A percentile compares a stretch with the other conserved stretches of the same genome.
phyloP scores from a whole-genome alignment of 495 filamentous ascomycete genomes.

The Cenococcum geophilum region DNA sequence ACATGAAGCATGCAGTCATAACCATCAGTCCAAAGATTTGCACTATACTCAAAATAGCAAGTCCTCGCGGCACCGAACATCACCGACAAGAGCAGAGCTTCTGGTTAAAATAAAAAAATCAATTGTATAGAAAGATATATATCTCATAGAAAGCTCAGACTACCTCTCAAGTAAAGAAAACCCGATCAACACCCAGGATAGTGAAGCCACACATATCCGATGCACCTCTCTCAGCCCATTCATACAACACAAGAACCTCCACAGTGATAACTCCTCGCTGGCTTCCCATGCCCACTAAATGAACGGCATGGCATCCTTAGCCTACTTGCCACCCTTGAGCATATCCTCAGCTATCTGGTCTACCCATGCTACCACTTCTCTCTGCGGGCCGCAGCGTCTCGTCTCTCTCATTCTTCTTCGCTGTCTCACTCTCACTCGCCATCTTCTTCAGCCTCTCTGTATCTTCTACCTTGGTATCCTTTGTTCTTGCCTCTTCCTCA shows the following conservation, averaged over 20 bases:
- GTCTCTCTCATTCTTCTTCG: constrained; percentile 33
- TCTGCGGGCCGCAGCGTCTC: constrained; percentile 35
- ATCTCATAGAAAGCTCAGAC: neutral
- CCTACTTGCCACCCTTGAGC: constrained; percentile 32
- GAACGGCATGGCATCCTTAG: neutral
- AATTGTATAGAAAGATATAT: neutral
- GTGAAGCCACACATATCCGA: neutral
- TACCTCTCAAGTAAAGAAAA: neutral
- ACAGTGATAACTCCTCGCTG: neutral
- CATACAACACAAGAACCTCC: neutral
- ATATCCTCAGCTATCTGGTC: constrained; percentile 44
- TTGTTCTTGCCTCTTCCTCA: constrained; percentile 71
- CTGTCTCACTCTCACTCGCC: constrained; percentile 37
- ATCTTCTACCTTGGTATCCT: constrained; percentile 60
- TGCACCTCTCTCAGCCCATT: neutral
- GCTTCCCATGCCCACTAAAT: neutral
- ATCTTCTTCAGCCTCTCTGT: constrained; percentile 64
- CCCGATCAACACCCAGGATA: neutral
- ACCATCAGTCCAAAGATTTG: too few relatives aligned
- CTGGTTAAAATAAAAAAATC: too few relatives aligned
- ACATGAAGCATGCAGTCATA: too few relatives aligned
- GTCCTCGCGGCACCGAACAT: too few relatives aligned
- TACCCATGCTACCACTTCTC: constrained; percentile 35
- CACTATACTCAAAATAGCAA: too few relatives aligned
- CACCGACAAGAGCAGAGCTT: too few relatives aligned